Evolutionary conservation across 495 filamentous ascomycete species (phyloP).

Genomic region (Alectoria sarmentosa): DNA sequence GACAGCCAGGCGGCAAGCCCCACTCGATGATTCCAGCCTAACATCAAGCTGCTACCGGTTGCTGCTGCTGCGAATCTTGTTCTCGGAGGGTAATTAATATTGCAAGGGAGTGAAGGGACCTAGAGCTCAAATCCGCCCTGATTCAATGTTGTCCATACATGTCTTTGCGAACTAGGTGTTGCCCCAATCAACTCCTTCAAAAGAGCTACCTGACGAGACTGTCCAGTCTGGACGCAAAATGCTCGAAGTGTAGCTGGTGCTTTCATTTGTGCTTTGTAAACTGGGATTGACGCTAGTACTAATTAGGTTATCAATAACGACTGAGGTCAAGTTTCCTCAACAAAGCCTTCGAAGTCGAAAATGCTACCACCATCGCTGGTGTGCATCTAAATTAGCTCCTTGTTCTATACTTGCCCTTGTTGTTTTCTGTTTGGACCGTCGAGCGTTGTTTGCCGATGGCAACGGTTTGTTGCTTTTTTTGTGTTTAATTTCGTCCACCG

Average conservation of each 20-base stretch:
- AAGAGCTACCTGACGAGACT: background rate
- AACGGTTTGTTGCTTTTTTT: background rate
- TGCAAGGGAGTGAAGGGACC: too few species aligned
- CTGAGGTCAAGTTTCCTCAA: background rate
- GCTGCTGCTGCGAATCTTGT: too few species aligned
- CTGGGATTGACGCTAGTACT: background rate
- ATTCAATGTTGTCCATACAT: too few species aligned
- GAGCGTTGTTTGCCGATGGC: background rate
- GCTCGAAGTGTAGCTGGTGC: background rate
- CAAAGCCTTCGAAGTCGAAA: background rate
- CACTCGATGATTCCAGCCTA: too few species aligned
- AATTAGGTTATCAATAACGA: background rate
- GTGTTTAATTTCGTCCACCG: background rate
- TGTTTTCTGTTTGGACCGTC: background rate
- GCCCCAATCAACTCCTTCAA: background rate
- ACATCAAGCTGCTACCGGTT: too few species aligned
- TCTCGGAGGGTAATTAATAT: too few species aligned
- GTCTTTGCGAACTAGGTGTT: background rate
- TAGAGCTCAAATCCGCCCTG: too few species aligned
- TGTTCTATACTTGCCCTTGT: background rate
- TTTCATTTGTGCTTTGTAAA: background rate
- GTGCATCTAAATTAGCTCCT: background rate
- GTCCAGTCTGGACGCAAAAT: background rate
- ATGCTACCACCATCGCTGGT: background rate
- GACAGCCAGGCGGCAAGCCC: too few species aligned